A percentile compares a stretch with the other conserved stretches of the same genome.
Evolutionary conservation across 257 asterid species (phyloP).

Genomic region (Jasminum sambac): DNA sequence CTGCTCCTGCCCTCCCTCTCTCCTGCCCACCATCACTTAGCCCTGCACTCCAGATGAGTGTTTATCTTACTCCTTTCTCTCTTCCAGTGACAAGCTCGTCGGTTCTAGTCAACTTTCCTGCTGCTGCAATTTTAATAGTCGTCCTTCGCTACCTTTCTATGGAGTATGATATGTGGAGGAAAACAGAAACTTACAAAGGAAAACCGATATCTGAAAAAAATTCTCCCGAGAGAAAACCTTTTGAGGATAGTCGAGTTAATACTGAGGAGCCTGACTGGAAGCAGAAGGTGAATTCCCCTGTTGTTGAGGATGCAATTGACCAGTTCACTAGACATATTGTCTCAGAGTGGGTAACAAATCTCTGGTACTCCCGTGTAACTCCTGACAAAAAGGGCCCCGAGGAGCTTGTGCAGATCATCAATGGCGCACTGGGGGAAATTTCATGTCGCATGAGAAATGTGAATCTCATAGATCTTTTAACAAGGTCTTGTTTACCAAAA

Average conservation of each 20-base stretch:
- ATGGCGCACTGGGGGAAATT: slow-evolving; percentile 81
- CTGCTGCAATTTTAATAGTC: slow-evolving; percentile 67
- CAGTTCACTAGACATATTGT: slow-evolving; percentile 81
- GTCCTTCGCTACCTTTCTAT: slow-evolving; percentile 69
- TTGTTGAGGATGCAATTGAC: slow-evolving; percentile 91
- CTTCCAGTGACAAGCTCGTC: slow-evolving; percentile 84
- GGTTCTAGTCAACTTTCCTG: slow-evolving; percentile 87
- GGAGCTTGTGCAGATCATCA: slow-evolving; percentile 85
- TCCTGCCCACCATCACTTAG: background rate
- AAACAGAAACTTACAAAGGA: slow-evolving; percentile 74
- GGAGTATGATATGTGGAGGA: slow-evolving; percentile 81
- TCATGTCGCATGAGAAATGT: slow-evolving; percentile 77
- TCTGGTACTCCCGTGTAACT: slow-evolving; percentile 94
- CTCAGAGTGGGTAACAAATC: slow-evolving; percentile 95
- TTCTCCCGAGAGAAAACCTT: slow-evolving; percentile 39
- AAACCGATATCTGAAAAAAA: slow-evolving; percentile 45
- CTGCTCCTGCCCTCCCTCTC: background rate
- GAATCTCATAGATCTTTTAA: slow-evolving; percentile 83
- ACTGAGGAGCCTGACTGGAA: slow-evolving; percentile 73
- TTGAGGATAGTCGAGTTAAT: slow-evolving; percentile 36
- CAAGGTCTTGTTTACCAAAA: slow-evolving; percentile 56
- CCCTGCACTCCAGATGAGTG: background rate
- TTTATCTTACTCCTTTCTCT: slow-evolving; percentile 17
- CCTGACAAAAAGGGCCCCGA: slow-evolving; percentile 89
- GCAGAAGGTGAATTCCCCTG: slow-evolving; percentile 82